Evolutionary conservation across 179 eudicot genomes (phyloP).

Genomic region (Sideroxylon spinosum): DNA sequence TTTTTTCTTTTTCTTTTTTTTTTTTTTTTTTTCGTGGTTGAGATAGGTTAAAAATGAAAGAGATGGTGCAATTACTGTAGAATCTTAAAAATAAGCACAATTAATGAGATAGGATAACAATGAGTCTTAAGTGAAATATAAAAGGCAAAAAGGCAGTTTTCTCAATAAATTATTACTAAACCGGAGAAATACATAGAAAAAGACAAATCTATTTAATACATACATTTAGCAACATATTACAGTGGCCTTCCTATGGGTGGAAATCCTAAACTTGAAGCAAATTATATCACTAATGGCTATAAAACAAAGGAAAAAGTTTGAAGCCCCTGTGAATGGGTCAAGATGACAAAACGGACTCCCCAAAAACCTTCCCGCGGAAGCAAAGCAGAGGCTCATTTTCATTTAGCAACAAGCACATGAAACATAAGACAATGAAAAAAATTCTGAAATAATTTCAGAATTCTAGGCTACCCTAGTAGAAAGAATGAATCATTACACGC

Average conservation of each 20-base stretch:
- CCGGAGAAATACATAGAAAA: background rate
- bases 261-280: background rate
- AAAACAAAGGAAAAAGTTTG: background rate
- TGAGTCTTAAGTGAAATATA: too few relatives aligned
- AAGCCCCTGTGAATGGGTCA: background rate
- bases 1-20: too few relatives aligned
- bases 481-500: slow-evolving; percentile 22
- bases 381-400: slow-evolving; percentile 1
- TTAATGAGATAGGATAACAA: too few relatives aligned
- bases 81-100: too few relatives aligned
- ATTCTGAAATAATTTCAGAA: background rate
- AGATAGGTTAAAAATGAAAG: too few relatives aligned
- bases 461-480: background rate
- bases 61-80: too few relatives aligned
- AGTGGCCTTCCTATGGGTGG: background rate
- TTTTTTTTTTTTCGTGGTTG: too few relatives aligned
- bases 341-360: background rate
- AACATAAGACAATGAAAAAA: background rate
- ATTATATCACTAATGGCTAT: background rate
- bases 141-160: too few relatives aligned
- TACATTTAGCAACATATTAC: background rate
- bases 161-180: background rate
- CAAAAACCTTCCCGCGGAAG: background rate
- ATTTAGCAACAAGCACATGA: background rate
- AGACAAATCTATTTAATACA: background rate